Conservation (phyloP, 352 stramenopile genomes). For the Pythium oligandrum region DNA sequence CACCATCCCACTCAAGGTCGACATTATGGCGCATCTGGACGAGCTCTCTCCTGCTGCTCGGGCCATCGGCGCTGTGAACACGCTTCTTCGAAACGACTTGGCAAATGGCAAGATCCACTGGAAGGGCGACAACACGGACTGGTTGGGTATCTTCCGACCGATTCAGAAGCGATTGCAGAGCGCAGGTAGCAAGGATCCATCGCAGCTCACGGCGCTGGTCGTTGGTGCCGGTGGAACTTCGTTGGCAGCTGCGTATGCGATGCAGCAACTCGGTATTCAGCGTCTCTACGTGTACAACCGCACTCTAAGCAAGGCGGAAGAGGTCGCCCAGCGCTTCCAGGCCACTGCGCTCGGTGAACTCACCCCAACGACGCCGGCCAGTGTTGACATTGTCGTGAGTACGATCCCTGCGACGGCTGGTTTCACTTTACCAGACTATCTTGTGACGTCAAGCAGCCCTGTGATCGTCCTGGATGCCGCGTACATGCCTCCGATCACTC, state of each 20-base stretch:
- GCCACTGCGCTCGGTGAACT: slow-evolving; percentile 61
- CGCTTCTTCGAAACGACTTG: slow-evolving; percentile 81
- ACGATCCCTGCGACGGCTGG: slow-evolving; percentile 91
- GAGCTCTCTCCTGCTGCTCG: slow-evolving; percentile 90
- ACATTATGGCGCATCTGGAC: slow-evolving; percentile 93
- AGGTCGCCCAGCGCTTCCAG: slow-evolving; percentile 87
- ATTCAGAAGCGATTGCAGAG: slow-evolving; percentile 61
- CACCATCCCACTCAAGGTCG: slow-evolving; percentile 97
- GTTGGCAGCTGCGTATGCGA: slow-evolving; percentile 93
- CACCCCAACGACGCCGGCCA: slow-evolving; percentile 35
- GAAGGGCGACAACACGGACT: slow-evolving; percentile 98
- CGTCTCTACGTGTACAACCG: slow-evolving; percentile 95
- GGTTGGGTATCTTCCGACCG: slow-evolving; percentile 95
- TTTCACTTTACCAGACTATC: slow-evolving; percentile 73
- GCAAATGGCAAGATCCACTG: slow-evolving; percentile 31
- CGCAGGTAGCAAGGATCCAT: slow-evolving; percentile 1
- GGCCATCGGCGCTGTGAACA: slow-evolving; percentile 99
- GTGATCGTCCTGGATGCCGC: slow-evolving; percentile 95
- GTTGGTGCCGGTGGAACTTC: slow-evolving; percentile 94
- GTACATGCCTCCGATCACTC: slow-evolving; percentile 96
- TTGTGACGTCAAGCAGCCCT: slow-evolving; percentile 20
- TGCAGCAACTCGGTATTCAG: slow-evolving; percentile 76
- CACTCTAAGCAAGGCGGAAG: slow-evolving; percentile 89
- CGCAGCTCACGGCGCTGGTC: slow-evolving; percentile 54
- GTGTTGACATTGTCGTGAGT: slow-evolving; percentile 91